Evolutionary conservation across 768 basidiomycete genomes (phyloP), one percentile per base, ranked within the genome.

Genomic region (Mycena chlorophos): DNA sequence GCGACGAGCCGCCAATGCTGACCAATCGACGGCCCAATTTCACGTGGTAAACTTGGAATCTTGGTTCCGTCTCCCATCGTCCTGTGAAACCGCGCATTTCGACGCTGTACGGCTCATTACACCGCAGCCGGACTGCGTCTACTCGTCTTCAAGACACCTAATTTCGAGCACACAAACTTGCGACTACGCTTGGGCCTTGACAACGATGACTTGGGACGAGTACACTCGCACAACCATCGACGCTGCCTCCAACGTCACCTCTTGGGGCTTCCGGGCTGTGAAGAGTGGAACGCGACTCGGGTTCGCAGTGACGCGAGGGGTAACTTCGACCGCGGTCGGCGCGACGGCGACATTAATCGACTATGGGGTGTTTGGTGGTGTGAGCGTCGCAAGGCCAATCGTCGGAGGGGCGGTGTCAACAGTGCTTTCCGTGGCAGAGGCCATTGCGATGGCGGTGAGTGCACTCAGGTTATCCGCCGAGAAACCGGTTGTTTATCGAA

Each of bases 281-380:
- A 90, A 88, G 69, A 71, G 72, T 16, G 78, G 84, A 29, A 91
- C 91, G 12, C 80, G 80, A 56, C 72, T 91, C 51, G 87, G 87
- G 55, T 92, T 93, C 65, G 78, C 83, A 27, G 75, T 91, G 26
- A 83, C 85, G 42, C 78, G 88, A 30, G 79, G 77, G 4, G 68
- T 91, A 28, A 81, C 85, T 0, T 77, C 80, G 3, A 77, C 81
- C 16, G 80, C 83, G 0, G 78, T 84, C 13, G 83, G 81, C 0
- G 61, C 84, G 26, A 85, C 84, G 2, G 80, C 86, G 1, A 71
- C 80, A 22, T 76, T 78, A 34, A 75, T 89, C 47, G 89, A 91
- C 68, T 73, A 82, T 66, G 77, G 83, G n/a, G 65, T 89, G 52
- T 86, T 89, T 58, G 84, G 85, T 54, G 83, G 86, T 42, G 73